Evolutionary conservation across 768 basidiomycete species (phyloP).

Genomic region (Sistotremastrum niveocremeum): DNA sequence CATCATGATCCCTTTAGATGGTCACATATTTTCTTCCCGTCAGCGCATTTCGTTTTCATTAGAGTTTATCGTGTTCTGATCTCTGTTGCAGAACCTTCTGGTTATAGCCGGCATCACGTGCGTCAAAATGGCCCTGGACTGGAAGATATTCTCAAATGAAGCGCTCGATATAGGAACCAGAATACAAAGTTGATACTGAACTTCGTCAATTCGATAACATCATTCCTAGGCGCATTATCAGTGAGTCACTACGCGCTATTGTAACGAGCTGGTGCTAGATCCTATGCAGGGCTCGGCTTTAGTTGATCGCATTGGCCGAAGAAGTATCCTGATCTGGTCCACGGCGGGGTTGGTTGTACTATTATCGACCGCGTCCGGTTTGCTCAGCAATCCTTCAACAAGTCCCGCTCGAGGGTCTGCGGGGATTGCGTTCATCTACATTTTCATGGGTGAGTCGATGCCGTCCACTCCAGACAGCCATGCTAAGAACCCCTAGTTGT

Average conservation of each 20-base stretch:
- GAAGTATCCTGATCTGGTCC: conserved; percentile 29
- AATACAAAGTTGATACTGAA: conserved; percentile 30
- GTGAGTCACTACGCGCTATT: conserved; percentile 8
- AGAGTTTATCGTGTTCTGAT: no score
- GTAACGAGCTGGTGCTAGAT: background rate
- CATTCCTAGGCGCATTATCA: conserved; percentile 24
- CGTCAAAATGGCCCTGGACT: no score
- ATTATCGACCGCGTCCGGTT: conserved; percentile 32
- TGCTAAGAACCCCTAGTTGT: no score
- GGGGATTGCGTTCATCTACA: conserved; percentile 31
- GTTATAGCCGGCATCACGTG: conserved; percentile 34
- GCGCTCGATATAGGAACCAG: conserved; percentile 8
- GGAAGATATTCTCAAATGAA: no score
- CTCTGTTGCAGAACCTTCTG: conserved; percentile 12
- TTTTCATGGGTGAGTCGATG: no score
- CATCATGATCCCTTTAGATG: conserved; percentile 5
- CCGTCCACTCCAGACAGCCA: no score
- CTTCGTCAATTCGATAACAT: conserved; percentile 39
- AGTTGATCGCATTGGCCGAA: conserved; percentile 35
- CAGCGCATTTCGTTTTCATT: background rate
- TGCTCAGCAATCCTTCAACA: conserved; percentile 25
- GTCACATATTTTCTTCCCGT: conserved; percentile 38
- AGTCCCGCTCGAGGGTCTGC: conserved; percentile 27
- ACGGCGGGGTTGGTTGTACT: conserved; percentile 25
- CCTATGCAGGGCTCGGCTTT: conserved; percentile 27